Evolutionary conservation across 129 eudicot genomes (phyloP).

Genomic region (Lonicera japonica): DNA sequence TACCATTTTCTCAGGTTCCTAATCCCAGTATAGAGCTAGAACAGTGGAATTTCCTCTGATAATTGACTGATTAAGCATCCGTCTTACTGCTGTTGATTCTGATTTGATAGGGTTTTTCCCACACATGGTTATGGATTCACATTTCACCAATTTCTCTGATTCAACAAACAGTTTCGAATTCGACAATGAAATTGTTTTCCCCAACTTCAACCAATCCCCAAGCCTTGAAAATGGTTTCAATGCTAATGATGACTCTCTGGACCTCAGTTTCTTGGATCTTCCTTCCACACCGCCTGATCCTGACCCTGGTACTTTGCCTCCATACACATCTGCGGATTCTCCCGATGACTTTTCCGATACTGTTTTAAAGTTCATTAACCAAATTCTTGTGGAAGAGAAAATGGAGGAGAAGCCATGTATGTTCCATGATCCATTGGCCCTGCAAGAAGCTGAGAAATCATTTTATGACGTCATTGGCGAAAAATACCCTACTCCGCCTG

Average conservation of each 20-base stretch:
- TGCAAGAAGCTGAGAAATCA: constrained; percentile 52
- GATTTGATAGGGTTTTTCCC: no score
- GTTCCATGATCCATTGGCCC: constrained; percentile 60
- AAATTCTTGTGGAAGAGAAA: constrained; percentile 69
- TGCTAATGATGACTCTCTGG: constrained; percentile 37
- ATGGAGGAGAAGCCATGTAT: constrained; percentile 58
- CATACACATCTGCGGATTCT: constrained; percentile 22
- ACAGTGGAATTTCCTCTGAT: no score
- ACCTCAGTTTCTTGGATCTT: constrained; percentile 42
- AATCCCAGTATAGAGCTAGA: no score
- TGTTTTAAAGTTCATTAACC: constrained; percentile 53
- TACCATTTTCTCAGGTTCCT: no score
- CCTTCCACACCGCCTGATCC: constrained; percentile 21
- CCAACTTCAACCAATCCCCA: constrained; percentile 1
- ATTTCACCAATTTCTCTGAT: constrained; percentile 25
- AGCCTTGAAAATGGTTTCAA: constrained; percentile 27
- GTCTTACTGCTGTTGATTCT: no score
- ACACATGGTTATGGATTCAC: constrained; percentile 50
- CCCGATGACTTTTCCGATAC: constrained; percentile 60
- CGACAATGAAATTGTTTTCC: constrained; percentile 23
- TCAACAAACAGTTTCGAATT: constrained; percentile 23
- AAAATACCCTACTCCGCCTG: constrained; percentile 22
- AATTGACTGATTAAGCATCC: no score
- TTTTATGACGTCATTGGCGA: constrained; percentile 56
- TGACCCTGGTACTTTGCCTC: constrained; percentile 2